These are phyloP conservation scores for Erodium texanum DNA, from an alignment of 441 rosid genomes.

Conservation along the genomic window DNA sequence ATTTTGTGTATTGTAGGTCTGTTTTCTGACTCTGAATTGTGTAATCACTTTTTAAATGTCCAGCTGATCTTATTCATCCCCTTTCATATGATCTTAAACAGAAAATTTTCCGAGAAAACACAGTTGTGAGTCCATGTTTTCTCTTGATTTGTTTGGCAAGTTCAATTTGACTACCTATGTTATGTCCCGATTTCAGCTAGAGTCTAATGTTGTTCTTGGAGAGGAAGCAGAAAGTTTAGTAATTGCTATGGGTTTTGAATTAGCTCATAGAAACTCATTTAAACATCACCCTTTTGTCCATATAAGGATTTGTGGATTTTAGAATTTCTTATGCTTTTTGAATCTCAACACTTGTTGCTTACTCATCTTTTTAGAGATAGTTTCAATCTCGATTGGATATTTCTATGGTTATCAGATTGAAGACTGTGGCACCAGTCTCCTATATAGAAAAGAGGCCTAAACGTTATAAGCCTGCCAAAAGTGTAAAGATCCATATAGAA, in stretches of 20 bases:
- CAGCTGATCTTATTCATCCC: not conserved
- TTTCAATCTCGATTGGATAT: not conserved
- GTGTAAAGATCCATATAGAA: not conserved
- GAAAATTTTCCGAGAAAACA: too few relatives aligned
- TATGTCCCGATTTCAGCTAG: too few relatives aligned
- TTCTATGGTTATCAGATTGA: conserved; percentile 11
- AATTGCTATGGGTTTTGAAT: too few relatives aligned
- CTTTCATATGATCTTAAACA: too few relatives aligned
- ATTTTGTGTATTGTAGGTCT: not conserved
- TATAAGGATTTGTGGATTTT: not conserved
- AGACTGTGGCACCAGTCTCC: conserved; percentile 11
- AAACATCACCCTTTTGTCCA: not conserved
- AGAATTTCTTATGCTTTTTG: not conserved
- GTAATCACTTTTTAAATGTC: not conserved
- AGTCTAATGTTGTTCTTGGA: too few relatives aligned
- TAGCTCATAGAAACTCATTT: too few relatives aligned
- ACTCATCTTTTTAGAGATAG: not conserved
- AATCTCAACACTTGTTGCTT: not conserved
- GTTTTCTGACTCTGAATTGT: not conserved
- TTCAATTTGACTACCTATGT: too few relatives aligned
- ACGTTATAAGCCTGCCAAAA: not conserved
- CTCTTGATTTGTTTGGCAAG: too few relatives aligned
- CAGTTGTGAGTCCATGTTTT: too few relatives aligned
- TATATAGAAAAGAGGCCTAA: conserved; percentile 5
- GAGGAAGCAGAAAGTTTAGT: too few relatives aligned